Evolutionary conservation across 2,329 filamentous ascomycete genomes (phyloP).

Genomic region (Colletotrichum spinosum): DNA sequence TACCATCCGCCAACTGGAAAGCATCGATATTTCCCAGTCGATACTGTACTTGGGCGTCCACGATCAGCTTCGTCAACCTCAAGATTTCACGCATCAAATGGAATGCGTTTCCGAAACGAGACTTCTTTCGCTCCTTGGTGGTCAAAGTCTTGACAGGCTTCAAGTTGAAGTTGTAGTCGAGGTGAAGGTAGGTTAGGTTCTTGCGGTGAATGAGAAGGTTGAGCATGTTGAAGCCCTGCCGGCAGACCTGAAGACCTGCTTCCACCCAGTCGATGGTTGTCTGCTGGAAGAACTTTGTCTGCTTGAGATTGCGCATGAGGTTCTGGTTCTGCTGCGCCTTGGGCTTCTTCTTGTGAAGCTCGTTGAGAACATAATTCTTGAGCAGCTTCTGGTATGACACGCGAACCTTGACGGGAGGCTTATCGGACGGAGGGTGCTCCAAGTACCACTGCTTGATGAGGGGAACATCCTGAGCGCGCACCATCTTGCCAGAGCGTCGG

Average conservation of each 20-base stretch:
- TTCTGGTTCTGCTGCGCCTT: constrained; percentile 97
- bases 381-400: constrained; percentile 98
- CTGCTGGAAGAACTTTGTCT: constrained; percentile 99
- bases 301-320: constrained; percentile 87
- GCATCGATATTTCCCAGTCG: constrained; percentile 97
- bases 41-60: constrained; percentile 98
- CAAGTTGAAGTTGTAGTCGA: constrained; percentile 99
- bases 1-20: constrained; percentile 97
- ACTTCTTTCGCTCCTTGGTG: constrained; percentile 99
- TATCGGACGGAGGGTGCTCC: constrained; percentile 88
- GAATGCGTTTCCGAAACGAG: constrained; percentile 98
- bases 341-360: constrained; percentile 93
- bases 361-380: constrained; percentile 96
- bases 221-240: constrained; percentile 99
- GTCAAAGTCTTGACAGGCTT: constrained; percentile 99
- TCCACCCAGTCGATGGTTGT: constrained; percentile 99
- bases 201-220: constrained; percentile 98
- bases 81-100: constrained; percentile 99
- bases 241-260: constrained; percentile 96
- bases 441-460: constrained; percentile 99
- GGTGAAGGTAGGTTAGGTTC: constrained; percentile 96
- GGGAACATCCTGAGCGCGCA: constrained; percentile 95
- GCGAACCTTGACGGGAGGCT: constrained; percentile 93
- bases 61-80: constrained; percentile 94
- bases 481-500: constrained; percentile 93